These are phyloP conservation scores for Gastrolobium bilobum DNA, from an alignment of 306 rosid species.

Conservation along the genomic window DNA sequence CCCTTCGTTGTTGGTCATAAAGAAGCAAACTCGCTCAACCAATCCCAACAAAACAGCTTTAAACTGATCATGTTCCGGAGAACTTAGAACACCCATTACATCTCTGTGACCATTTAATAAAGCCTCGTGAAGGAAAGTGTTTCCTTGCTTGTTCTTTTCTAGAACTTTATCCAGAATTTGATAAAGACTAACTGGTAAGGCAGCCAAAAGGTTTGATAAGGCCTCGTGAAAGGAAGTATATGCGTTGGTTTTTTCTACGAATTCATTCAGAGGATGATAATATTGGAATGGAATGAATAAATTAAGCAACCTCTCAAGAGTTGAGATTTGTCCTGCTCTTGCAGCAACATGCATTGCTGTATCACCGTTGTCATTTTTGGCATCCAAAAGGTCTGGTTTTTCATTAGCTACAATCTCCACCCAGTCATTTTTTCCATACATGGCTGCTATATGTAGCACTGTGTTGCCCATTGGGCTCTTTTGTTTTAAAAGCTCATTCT, in stretches of 20 bases:
- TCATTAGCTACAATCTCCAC: accelerated
- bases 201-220: too few relatives aligned
- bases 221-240: too few relatives aligned
- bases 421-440: neutral
- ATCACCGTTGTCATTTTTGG: neutral
- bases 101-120: neutral
- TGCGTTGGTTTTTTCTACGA: neutral
- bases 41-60: neutral
- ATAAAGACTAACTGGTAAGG: too few relatives aligned
- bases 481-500: accelerated
- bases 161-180: neutral
- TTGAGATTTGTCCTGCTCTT: neutral
- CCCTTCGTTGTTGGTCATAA: neutral
- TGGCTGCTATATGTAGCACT: conserved; percentile 1
- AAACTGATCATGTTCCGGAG: neutral
- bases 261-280: neutral
- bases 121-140: conserved; percentile 35
- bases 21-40: too few relatives aligned
- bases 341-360: conserved; percentile 31
- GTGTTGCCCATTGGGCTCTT: neutral
- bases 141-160: neutral
- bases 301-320: neutral
- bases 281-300: neutral
- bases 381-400: accelerated
- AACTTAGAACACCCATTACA: neutral